phyloP scores from a whole-genome alignment of 768 basidiomycete genomes.

The Serendipita sp. region DNA sequence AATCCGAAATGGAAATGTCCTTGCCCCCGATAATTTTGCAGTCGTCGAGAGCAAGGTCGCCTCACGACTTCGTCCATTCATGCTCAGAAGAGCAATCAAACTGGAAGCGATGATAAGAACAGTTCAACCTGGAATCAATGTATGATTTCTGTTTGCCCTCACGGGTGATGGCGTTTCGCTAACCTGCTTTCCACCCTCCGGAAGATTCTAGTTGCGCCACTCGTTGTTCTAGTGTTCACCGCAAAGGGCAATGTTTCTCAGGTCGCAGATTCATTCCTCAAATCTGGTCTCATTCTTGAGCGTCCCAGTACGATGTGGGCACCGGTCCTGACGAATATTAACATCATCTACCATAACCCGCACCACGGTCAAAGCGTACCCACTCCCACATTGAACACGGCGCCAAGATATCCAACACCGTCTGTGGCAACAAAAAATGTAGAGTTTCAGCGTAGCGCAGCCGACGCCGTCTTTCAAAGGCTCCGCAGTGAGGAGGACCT shows the following conservation, averaged over 20 bases:
- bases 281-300: constrained; percentile 54
- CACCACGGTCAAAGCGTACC: constrained; percentile 32
- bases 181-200: neutral
- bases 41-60: constrained; percentile 81
- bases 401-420: constrained; percentile 40
- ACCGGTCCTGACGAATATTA: constrained; percentile 38
- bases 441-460: constrained; percentile 82
- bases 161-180: constrained; percentile 12
- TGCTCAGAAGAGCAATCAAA: constrained; percentile 42
- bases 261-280: constrained; percentile 60
- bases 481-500: constrained; percentile 79
- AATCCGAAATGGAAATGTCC: constrained; percentile 35
- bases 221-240: constrained; percentile 82
- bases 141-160: constrained; percentile 13
- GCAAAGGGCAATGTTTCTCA: constrained; percentile 83
- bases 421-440: constrained; percentile 55
- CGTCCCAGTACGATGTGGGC: constrained; percentile 36
- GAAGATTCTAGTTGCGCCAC: constrained; percentile 66
- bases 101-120: constrained; percentile 40
- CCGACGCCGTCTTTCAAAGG: constrained; percentile 86
- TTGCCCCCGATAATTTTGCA: constrained; percentile 47
- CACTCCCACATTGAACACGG: neutral
- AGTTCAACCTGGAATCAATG: constrained; percentile 10
- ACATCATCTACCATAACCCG: constrained; percentile 70
- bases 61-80: constrained; percentile 61